Evolutionary conservation across 257 asterid species (phyloP).

Genomic region (Ligustrum vulgare): DNA sequence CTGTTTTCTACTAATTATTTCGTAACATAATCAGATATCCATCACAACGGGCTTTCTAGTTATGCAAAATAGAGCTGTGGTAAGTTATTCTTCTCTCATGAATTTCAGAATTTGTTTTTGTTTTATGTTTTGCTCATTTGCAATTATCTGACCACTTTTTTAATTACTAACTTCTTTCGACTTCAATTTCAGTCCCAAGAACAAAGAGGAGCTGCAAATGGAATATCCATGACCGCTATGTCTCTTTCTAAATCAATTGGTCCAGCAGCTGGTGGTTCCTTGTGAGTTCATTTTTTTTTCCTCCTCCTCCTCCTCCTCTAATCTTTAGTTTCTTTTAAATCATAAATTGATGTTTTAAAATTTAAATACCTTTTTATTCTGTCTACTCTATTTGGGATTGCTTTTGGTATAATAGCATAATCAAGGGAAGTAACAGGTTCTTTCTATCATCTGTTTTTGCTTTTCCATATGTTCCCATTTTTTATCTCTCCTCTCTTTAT

Average conservation of each 20-base stretch:
- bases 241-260: conserved; percentile 77
- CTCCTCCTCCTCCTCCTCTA: not conserved
- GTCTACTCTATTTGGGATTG: not conserved
- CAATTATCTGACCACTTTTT: not conserved
- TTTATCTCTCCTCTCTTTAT: not conserved
- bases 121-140: not conserved
- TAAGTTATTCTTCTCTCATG: conserved; percentile 27
- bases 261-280: conserved; percentile 83
- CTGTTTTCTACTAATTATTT: conserved; percentile 12
- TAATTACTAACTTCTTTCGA: not conserved
- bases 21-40: conserved; percentile 45
- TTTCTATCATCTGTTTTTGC: not conserved
- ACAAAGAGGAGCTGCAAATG: conserved; percentile 86
- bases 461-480: not conserved
- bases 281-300: conserved; percentile 52
- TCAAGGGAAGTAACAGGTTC: not conserved
- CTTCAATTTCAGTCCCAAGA: conserved; percentile 53
- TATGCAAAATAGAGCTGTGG: conserved; percentile 86
- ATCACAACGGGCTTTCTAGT: conserved; percentile 76
- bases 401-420: not conserved
- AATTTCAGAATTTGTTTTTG: not conserved
- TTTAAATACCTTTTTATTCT: not conserved
- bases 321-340: not conserved
- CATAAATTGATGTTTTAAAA: not conserved
- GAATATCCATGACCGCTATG: conserved; percentile 85